Percentiles rank a stretch among this genome's conserved stretches.
These are phyloP conservation scores for Pichia sp. DNA, from an alignment of 1,139 yeast species.

Conservation along the genomic window DNA sequence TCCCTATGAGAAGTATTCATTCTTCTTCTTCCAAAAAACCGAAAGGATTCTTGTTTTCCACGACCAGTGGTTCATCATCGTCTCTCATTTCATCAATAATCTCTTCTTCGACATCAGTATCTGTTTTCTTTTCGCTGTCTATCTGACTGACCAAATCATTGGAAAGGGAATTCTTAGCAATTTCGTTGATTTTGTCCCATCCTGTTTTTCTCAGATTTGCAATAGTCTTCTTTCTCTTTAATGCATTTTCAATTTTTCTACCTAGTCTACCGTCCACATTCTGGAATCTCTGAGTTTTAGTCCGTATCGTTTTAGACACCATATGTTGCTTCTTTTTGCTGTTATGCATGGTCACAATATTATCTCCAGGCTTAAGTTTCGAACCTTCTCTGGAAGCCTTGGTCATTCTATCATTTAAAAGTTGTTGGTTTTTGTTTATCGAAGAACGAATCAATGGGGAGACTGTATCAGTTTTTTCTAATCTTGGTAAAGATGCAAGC, in stretches of 20 bases:
- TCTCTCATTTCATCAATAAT: constrained; percentile 27
- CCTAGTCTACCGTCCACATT: constrained; percentile 51
- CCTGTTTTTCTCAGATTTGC: constrained; percentile 62
- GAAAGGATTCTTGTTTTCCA: constrained; percentile 38
- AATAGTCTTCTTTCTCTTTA: constrained; percentile 57
- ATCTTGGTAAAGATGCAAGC: constrained; percentile 50
- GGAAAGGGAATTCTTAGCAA: constrained; percentile 18
- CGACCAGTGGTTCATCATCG: constrained; percentile 22
- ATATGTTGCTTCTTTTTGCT: constrained; percentile 30
- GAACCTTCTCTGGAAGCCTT: constrained; percentile 35
- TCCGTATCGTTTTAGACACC: constrained; percentile 38
- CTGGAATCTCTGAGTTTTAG: constrained; percentile 44
- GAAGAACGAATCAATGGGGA: constrained; percentile 66
- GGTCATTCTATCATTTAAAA: constrained; percentile 50
- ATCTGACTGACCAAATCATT: constrained; percentile 14
- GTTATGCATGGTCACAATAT: constrained; percentile 25
- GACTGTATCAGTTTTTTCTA: constrained; percentile 53
- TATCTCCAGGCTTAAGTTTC: constrained; percentile 31
- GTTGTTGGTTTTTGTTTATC: constrained; percentile 57
- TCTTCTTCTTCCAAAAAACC: constrained; percentile 47
- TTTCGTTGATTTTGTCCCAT: constrained; percentile 64
- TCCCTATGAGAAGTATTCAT: no score
- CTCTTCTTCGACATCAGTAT: constrained; percentile 28
- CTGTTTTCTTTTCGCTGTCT: constrained; percentile 34
- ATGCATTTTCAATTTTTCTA: constrained; percentile 62